These are phyloP conservation scores for Paracoccidioides lutzii DNA, from an alignment of 2,329 filamentous ascomycete genomes.

Conservation along the genomic window DNA sequence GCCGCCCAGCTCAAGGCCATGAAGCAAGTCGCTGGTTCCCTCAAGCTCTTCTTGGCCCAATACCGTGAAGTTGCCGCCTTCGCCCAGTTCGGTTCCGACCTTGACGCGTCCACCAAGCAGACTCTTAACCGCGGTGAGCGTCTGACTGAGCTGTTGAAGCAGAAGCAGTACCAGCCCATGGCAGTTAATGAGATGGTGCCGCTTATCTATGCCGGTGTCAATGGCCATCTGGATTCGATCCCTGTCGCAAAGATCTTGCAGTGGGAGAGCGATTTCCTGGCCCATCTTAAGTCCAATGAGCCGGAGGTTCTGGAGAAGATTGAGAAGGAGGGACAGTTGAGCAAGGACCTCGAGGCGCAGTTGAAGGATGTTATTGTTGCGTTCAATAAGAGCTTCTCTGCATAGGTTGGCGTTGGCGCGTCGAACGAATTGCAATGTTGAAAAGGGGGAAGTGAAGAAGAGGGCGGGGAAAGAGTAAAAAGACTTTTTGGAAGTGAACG, in stretches of 20 bases:
- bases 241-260: constrained; percentile 82
- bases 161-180: constrained; percentile 99
- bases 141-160: constrained; percentile 96
- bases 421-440: neutral
- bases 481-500: neutral
- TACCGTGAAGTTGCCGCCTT: constrained; percentile 99
- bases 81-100: constrained; percentile 99
- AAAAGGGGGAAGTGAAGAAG: neutral
- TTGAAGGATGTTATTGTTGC: constrained; percentile 55
- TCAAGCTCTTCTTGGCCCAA: constrained; percentile 99
- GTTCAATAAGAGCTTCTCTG: constrained; percentile 92
- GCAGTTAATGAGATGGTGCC: constrained; percentile 99
- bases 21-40: constrained; percentile 99
- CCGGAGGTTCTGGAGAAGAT: constrained; percentile 69
- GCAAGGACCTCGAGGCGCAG: constrained; percentile 66
- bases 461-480: neutral
- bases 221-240: constrained; percentile 79
- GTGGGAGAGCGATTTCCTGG: constrained; percentile 92
- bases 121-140: constrained; percentile 96
- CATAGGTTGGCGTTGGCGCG: constrained; percentile 6
- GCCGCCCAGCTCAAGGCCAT: constrained; percentile 99
- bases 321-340: constrained; percentile 88
- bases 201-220: constrained; percentile 98
- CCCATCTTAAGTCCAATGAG: constrained; percentile 87
- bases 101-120: constrained; percentile 98